Evolutionary conservation across 306 rosid genomes (phyloP).

Genomic region (Fagus crenata): DNA sequence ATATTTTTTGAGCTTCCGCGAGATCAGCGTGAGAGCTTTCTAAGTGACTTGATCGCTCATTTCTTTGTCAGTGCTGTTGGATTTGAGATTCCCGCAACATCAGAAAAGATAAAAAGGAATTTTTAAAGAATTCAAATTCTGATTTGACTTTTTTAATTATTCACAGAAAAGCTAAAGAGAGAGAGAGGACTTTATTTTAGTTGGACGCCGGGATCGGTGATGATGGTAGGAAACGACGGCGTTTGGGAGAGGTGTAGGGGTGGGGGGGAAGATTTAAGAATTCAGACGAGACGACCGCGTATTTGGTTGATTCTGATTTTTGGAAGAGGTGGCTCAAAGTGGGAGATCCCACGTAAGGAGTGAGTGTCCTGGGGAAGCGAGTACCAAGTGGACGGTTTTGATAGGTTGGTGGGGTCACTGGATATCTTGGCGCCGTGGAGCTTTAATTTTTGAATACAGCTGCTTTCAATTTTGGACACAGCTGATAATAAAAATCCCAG

Average conservation of each 20-base stretch:
- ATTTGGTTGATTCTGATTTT: constrained; percentile 25
- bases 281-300: constrained; percentile 21
- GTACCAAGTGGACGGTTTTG: constrained; percentile 34
- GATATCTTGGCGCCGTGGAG: constrained; percentile 50
- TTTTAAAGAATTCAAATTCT: constrained; percentile 1
- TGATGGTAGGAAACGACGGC: constrained; percentile 47
- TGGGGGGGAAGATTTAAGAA: background rate
- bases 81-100: constrained; percentile 27
- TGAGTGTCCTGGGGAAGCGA: constrained; percentile 31
- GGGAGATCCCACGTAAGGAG: constrained; percentile 63
- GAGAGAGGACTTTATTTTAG: constrained; percentile 1
- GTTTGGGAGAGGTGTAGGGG: constrained; percentile 17
- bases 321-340: constrained; percentile 29
- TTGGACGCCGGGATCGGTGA: constrained; percentile 30
- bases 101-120: background rate
- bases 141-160: background rate
- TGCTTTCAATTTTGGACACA: too few species aligned
- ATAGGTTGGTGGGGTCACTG: constrained; percentile 36
- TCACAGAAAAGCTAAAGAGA: background rate
- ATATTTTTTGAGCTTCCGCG: constrained; percentile 52
- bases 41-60: constrained; percentile 55
- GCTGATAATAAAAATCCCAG: too few species aligned
- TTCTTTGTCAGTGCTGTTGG: constrained; percentile 25
- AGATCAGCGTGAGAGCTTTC: constrained; percentile 35
- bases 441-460: background rate